Percentiles rank a stretch among this genome's conserved stretches.
phyloP scores from a whole-genome alignment of 495 filamentous ascomycete species.

The Penicillium maclennaniae region DNA sequence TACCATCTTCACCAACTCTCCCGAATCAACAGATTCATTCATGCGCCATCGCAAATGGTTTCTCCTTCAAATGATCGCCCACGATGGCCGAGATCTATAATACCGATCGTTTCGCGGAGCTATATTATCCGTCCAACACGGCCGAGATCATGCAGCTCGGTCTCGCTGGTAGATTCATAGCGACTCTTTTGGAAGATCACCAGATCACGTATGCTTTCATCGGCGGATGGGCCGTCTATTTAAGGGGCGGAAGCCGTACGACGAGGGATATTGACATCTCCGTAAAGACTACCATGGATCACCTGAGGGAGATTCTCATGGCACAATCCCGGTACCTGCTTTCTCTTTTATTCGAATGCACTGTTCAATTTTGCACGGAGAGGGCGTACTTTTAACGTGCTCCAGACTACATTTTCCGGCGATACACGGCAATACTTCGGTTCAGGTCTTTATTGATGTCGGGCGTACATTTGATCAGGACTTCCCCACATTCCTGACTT shows the following conservation, averaged over 20 bases:
- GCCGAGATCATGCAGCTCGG: constrained; percentile 22
- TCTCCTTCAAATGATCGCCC: not conserved
- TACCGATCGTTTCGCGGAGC: constrained; percentile 23
- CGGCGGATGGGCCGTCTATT: constrained; percentile 21
- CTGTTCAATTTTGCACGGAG: not conserved
- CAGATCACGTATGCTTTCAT: constrained; percentile 24
- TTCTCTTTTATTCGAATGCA: not conserved
- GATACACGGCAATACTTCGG: constrained; percentile 18
- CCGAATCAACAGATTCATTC: constrained; percentile 2
- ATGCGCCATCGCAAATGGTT: not conserved
- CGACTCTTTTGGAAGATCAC: constrained; percentile 17
- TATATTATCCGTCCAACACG: constrained; percentile 23
- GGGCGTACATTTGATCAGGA: constrained; percentile 17
- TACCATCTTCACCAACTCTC: not conserved
- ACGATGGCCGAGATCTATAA: constrained; percentile 25
- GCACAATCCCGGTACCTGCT: constrained; percentile 19
- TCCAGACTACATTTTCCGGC: constrained; percentile 20
- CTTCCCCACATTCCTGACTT: constrained; percentile 21
- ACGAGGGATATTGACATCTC: constrained; percentile 24
- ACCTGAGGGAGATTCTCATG: constrained; percentile 20
- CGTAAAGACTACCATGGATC: constrained; percentile 17
- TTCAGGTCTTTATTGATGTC: constrained; percentile 23
- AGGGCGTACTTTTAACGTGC: constrained; percentile 6
- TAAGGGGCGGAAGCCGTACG: constrained; percentile 17
- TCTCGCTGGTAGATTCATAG: constrained; percentile 20